Evolutionary conservation across 169 alveolate species (phyloP).

Genomic region (Toxoplasma gondii): DNA sequence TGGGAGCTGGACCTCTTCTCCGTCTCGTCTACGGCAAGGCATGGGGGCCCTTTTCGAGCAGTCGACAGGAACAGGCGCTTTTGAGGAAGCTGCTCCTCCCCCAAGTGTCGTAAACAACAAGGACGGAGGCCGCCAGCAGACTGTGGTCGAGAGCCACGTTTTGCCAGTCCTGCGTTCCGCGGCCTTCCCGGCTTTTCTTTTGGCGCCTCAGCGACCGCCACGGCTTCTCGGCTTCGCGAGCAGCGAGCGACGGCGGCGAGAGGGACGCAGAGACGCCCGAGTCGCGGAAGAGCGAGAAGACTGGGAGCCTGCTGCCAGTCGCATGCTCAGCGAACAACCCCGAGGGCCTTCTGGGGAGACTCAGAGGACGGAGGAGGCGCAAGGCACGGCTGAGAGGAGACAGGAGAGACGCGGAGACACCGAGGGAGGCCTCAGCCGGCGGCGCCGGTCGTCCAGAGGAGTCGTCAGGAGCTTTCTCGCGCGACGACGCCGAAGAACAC

Average conservation of each 20-base stretch:
- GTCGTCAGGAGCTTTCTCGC: not conserved
- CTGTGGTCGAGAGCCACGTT: not conserved
- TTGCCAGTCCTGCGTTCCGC: slow-evolving; percentile 1
- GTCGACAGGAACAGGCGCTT: no score
- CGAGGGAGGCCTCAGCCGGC: no score
- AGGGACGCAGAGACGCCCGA: no score
- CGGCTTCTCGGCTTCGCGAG: not conserved
- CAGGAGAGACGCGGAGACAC: not conserved
- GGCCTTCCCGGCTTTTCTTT: not conserved
- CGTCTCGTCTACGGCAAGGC: no score
- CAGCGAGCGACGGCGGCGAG: not conserved
- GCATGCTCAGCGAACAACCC: no score
- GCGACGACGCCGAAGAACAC: not conserved
- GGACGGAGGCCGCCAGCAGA: not conserved
- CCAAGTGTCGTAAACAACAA: not conserved
- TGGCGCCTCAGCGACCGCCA: slow-evolving; percentile 10
- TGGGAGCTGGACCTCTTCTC: no score
- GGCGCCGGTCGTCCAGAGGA: no score
- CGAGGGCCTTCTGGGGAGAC: slow-evolving; percentile 7
- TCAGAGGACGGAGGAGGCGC: not conserved
- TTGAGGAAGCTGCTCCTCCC: not conserved
- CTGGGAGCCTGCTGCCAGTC: no score
- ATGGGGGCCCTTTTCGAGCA: no score
- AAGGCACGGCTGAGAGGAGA: not conserved
- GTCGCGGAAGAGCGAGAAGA: no score